Evolutionary conservation across 129 eudicot species (phyloP), one percentile per base, ranked within the genome.

Genomic region (Chrysanthemum lavandulifolium): DNA sequence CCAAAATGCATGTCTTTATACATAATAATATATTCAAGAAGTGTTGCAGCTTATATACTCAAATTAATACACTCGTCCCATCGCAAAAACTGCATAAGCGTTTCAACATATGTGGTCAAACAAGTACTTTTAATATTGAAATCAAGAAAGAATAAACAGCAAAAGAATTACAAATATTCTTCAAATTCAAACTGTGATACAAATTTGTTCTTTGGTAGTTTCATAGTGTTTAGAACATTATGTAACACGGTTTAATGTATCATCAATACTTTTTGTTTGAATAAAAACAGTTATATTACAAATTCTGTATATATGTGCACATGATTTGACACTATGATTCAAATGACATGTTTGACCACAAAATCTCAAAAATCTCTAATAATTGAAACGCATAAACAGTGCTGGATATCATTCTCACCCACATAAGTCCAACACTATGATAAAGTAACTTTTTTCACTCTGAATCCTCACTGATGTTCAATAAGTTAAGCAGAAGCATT

Each of bases 301-400:
- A 55, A 15, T 5, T 43, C 13, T 10, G 31, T 51, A 10, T 57
- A 47, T 21, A 27, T 21, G 15, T 56, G 13, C 10, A 23, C 49
- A 67, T 67, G 52, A 47, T 58, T 67, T 15, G 14, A 70, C 76
- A 69, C 67, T 29, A 68, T 40, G 56, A 52, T n/a, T 63, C 56
- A 69, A 50, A 77, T 68, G 51, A 61, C 61, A 76, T 43, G 51
- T 76, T 76, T 76, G 74, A 47, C 73, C 67, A 43, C 58, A 67
- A 67, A 76, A 47, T 21, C 18, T 18, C 13, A 68, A 68, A 29
- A 4, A 58, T 77, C 64, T 68, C 36, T 69, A 31, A 33, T 14
- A 2, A 48, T 31, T 67, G 57, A 33, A 55, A 77, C 45, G 54
- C 67, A 64, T 2, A 58, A 61, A 47, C 52, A 25, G 73, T 56